These are phyloP conservation scores for Pichia manshurica DNA, from an alignment of 805 yeast genomes.

Conservation along the genomic window DNA sequence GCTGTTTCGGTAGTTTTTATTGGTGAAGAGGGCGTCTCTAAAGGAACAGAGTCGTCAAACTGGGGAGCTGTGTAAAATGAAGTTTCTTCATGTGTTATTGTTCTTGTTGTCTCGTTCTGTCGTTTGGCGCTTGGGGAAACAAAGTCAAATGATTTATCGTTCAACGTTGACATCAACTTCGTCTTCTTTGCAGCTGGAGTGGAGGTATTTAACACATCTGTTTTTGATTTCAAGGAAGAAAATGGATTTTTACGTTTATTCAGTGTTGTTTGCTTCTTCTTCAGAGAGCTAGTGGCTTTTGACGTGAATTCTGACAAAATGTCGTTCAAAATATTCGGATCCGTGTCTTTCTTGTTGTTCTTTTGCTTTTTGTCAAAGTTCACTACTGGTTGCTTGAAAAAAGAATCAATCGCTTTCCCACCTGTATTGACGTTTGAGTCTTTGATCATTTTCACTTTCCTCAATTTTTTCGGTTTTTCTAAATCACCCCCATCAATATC, in stretches of 20 bases:
- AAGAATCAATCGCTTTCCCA: constrained; percentile 22
- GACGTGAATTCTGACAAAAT: constrained; percentile 52
- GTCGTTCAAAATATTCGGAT: constrained; percentile 54
- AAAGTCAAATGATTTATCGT: constrained; percentile 18
- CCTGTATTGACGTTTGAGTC: constrained; percentile 17
- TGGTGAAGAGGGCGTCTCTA: constrained; percentile 31
- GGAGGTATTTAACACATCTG: constrained; percentile 5
- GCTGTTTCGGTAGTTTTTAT: constrained; percentile 12
- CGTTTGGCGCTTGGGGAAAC: constrained; percentile 19
- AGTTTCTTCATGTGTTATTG: constrained; percentile 16
- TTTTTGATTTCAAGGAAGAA: constrained; percentile 21
- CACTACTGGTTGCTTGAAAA: constrained; percentile 36
- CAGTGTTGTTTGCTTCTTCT: constrained; percentile 19
- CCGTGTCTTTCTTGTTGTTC: constrained; percentile 35
- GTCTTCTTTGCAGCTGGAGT: constrained; percentile 19
- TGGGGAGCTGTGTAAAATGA: constrained; percentile 20
- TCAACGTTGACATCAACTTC: constrained; percentile 26
- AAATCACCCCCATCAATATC: constrained; percentile 26
- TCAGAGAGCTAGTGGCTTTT: constrained; percentile 19
- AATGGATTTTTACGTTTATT: constrained; percentile 25
- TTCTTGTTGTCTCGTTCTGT: constrained; percentile 12
- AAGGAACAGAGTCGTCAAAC: constrained; percentile 16
- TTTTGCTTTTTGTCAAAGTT: constrained; percentile 14
- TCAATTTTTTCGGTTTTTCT: constrained; percentile 31
- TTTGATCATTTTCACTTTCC: constrained; percentile 24